Evolutionary conservation across 2,329 filamentous ascomycete species (phyloP), one percentile per base, ranked within the genome.

Genomic region (Cyphellophora attinorum): DNA sequence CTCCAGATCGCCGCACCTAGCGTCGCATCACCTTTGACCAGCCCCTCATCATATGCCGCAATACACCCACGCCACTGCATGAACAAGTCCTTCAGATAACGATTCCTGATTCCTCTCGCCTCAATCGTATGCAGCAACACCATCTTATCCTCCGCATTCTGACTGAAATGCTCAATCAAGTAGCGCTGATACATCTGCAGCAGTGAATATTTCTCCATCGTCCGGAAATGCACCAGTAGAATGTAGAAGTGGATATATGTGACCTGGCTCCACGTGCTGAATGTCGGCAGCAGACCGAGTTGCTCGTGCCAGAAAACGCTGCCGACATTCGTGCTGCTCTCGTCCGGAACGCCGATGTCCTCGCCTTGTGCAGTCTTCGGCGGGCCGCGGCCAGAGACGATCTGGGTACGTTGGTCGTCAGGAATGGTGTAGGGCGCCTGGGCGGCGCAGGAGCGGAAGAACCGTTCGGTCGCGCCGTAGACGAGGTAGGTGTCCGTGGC

Each of bases 161-260:
- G 57, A 25, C 60, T 96, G 69, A 93, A 95, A 60, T 96, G 86
- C 62, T 98, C 88, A 30, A 91, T 76, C 44, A 98, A 71, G 62
- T 94, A 84, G 52, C 86, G 82, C 58, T 93, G 85, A 78, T 86
- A 94, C 38, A 76, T 72, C 41, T 75, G 71, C 47, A 82, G 78
- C 47, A 74, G 68, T 14, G 79, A 72, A 35, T 69, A 65, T 14
- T 84, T 53, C 11, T 58, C 79, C 49, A 95, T 75, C 58, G 79
- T 79, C 45, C 91, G 82, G 49, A 95, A 67, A 37, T 88, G 81
- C 30, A 84, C 81, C 36, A 84, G 82, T 40, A 96, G 62, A 39
- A 95, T 73, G 67, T 94, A 96, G 72, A 98, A 82, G 67, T 98
- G 89, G 39, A 98, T 72, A 70, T 94, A 93, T 21, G 88, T 91